A percentile compares a stretch with the other conserved stretches of the same genome.
Evolutionary conservation across 2,329 filamentous ascomycete genomes (phyloP).

Genomic region (Sporothrix curviconia): DNA sequence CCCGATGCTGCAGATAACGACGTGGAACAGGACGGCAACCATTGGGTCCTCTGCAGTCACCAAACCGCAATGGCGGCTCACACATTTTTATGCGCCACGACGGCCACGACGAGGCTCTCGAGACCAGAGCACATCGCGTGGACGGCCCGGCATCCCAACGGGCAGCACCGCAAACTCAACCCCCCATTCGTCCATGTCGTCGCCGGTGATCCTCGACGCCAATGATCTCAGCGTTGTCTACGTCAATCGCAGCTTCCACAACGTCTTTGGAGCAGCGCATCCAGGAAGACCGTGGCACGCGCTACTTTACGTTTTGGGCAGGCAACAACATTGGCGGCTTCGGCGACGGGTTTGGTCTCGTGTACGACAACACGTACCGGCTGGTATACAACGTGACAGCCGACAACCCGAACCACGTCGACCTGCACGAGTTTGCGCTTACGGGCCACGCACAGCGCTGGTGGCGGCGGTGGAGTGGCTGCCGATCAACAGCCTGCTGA

Average conservation of each 20-base stretch:
- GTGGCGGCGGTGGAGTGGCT: slow-evolving; percentile 49
- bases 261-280: slow-evolving; percentile 13
- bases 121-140: too few species aligned
- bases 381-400: slow-evolving; percentile 24
- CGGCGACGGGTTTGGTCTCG: slow-evolving; percentile 11
- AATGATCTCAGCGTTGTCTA: slow-evolving; percentile 11
- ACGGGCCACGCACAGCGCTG: slow-evolving; percentile 46
- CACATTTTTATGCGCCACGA: slow-evolving; percentile 17
- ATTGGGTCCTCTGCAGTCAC: not conserved
- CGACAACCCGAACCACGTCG: slow-evolving; percentile 41
- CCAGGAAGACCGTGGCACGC: slow-evolving; percentile 10
- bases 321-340: slow-evolving; percentile 8
- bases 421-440: slow-evolving; percentile 51
- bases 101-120: slow-evolving; percentile 10
- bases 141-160: too few species aligned
- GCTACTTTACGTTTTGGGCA: slow-evolving; percentile 15
- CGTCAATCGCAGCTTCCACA: slow-evolving; percentile 8
- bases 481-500: slow-evolving; percentile 31
- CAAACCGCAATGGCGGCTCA: not conserved
- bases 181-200: not conserved
- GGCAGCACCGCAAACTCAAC: not conserved
- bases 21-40: slow-evolving; percentile 9
- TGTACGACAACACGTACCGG: slow-evolving; percentile 12
- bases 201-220: slow-evolving; percentile 11
- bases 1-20: slow-evolving; percentile 12